Evolutionary conservation across 192 early-diverging fungal genomes (phyloP), one percentile per base, ranked within the genome.

Genomic region (Gamsiella multidivaricata): DNA sequence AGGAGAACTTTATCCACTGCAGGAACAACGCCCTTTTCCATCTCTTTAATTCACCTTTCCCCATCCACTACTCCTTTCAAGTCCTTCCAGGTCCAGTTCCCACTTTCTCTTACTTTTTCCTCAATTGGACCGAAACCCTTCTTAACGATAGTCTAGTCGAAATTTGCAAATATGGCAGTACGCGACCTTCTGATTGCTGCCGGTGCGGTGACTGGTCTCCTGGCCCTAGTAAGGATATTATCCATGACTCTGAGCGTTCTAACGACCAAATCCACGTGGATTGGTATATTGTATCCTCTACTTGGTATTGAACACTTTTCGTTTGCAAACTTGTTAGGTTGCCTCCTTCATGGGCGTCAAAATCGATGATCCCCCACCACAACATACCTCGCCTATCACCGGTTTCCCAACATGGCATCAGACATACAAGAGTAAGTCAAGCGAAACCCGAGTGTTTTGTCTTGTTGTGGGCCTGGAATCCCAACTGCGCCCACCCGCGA

Each of bases 321-420:
- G n/a, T n/a, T n/a, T n/a, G n/a, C n/a, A 31, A 37, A n/a, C 29
- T 46, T 15, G 4, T 34, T 64, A 74, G 71, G 7, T 53, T 20
- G 45, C 47, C 14, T 65, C 62, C 1, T 74, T 65, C 22, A 34
- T 65, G 10, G 71, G 71, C 31, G 71, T 74, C 55, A 56, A 65
- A 3, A 0, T 74, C 12, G 15, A 9, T 34, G 33, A 65, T 32
- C 71, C 71, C 9, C 71, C 71, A 59, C 62, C 56, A 25, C 64
- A 76, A 34, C 58, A 67, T 51, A 67, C 26, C 18, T 67, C 64
- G 9, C 72, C 72, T 3, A 26, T 76, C 23, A 62, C 72, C 7
- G 58, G 63, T 20, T 76, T 54, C 45, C 72, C 72, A 22, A 76
- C 72, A n/a, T 76, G 72, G 72, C 72, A 76, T 26, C 50, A 76